These are phyloP conservation scores for Tripterygium wilfordii DNA, from an alignment of 177 flowering plant species.

Conservation along the genomic window DNA sequence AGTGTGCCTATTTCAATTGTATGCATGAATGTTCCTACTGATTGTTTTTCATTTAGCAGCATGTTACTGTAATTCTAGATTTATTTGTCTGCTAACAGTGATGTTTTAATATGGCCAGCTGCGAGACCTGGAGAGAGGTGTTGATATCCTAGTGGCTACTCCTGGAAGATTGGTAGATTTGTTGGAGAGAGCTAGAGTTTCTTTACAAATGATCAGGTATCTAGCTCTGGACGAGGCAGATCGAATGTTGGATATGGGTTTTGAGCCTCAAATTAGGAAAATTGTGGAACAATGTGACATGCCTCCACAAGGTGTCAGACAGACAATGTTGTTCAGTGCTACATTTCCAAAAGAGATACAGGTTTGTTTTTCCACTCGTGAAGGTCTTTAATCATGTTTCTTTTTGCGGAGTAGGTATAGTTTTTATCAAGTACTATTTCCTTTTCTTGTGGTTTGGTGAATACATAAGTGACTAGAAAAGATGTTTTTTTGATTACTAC, in stretches of 20 bases:
- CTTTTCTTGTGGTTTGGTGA: no score
- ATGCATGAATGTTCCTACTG: no score
- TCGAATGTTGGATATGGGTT: slow-evolving; percentile 85
- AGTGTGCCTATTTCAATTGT: no score
- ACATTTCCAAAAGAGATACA: slow-evolving; percentile 84
- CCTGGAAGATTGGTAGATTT: slow-evolving; percentile 80
- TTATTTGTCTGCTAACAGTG: not conserved
- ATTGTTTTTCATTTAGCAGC: no score
- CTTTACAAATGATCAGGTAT: slow-evolving; percentile 61
- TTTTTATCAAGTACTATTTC: no score
- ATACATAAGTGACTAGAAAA: no score
- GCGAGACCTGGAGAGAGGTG: slow-evolving; percentile 71
- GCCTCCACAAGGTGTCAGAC: slow-evolving; percentile 68
- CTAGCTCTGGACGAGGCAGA: slow-evolving; percentile 83
- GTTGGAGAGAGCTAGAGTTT: slow-evolving; percentile 70
- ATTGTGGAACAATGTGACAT: slow-evolving; percentile 77
- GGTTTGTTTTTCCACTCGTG: slow-evolving; percentile 23
- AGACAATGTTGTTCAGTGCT: slow-evolving; percentile 84
- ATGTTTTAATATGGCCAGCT: slow-evolving; percentile 30
- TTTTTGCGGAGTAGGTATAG: no score
- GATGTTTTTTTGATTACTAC: no score
- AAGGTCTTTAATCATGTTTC: no score
- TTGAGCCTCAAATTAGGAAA: slow-evolving; percentile 80
- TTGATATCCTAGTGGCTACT: slow-evolving; percentile 80
- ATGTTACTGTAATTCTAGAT: no score